These are phyloP conservation scores for Cutaneotrichosporon mucoides DNA, from an alignment of 1,284 basidiomycete species.

Conservation along the genomic window DNA sequence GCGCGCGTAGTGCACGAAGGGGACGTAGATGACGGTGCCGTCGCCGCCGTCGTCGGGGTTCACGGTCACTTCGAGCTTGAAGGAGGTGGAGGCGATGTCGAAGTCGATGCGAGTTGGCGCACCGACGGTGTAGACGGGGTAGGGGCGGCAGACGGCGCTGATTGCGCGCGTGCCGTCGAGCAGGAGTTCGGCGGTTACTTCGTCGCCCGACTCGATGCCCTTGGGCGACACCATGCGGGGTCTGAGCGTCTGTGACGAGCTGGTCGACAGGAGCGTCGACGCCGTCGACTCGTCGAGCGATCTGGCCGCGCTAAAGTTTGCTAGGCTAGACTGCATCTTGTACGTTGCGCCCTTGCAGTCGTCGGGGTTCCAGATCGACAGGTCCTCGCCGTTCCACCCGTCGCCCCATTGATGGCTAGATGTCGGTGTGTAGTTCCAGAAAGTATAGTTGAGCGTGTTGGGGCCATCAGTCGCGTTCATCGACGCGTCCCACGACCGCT, in stretches of 20 bases:
- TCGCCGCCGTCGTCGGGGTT: slow-evolving; percentile 51
- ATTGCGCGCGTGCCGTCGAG: slow-evolving; percentile 76
- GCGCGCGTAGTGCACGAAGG: slow-evolving; percentile 79
- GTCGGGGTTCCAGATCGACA: slow-evolving; percentile 81
- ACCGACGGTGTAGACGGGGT: slow-evolving; percentile 70
- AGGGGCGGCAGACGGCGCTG: slow-evolving; percentile 77
- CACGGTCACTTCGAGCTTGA: slow-evolving; percentile 65
- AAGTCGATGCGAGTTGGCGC: slow-evolving; percentile 64
- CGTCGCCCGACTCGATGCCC: slow-evolving; percentile 32
- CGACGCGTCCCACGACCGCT: slow-evolving; percentile 84
- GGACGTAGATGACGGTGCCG: slow-evolving; percentile 79
- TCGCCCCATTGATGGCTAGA: slow-evolving; percentile 84
- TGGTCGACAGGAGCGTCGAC: slow-evolving; percentile 3
- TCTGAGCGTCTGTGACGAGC: slow-evolving; percentile 29
- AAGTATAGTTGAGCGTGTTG: slow-evolving; percentile 75
- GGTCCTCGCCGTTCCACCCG: slow-evolving; percentile 90
- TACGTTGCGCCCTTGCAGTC: slow-evolving; percentile 50
- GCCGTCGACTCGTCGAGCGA: neutral
- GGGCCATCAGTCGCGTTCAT: slow-evolving; percentile 82
- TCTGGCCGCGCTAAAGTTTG: too few species aligned
- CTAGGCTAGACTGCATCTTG: neutral
- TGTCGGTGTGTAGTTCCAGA: slow-evolving; percentile 84
- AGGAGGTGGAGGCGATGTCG: slow-evolving; percentile 65
- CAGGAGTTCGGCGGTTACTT: slow-evolving; percentile 60
- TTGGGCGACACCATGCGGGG: slow-evolving; percentile 29